These are phyloP conservation scores for Rhynchosporium agropyri DNA, from an alignment of 2,329 filamentous ascomycete genomes.

Conservation along the genomic window DNA sequence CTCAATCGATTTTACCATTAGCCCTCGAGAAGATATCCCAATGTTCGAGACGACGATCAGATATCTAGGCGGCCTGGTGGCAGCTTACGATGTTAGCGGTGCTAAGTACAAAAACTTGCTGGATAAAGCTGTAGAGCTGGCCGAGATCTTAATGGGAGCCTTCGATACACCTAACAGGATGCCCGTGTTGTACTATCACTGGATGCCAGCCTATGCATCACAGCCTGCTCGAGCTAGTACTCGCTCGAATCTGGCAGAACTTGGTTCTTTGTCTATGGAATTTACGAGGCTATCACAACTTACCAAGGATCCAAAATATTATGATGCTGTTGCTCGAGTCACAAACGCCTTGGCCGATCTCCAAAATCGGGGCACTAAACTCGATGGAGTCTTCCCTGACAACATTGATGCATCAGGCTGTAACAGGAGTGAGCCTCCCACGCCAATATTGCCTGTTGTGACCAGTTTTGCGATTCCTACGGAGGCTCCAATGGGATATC, in stretches of 20 bases:
- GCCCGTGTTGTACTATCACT: slow-evolving; percentile 80
- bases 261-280: slow-evolving; percentile 78
- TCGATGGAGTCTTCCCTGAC: slow-evolving; percentile 82
- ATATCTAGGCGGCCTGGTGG: slow-evolving; percentile 83
- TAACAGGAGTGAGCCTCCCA: slow-evolving; percentile 46
- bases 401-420: slow-evolving; percentile 79
- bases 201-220: slow-evolving; percentile 67
- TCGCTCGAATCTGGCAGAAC: slow-evolving; percentile 56
- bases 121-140: slow-evolving; percentile 72
- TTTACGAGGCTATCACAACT: slow-evolving; percentile 88
- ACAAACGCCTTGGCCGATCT: slow-evolving; percentile 77
- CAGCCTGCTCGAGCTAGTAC: slow-evolving; percentile 64
- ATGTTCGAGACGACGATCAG: slow-evolving; percentile 92
- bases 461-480: slow-evolving; percentile 15
- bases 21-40: slow-evolving; percentile 70
- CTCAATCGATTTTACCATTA: slow-evolving; percentile 82
- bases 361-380: slow-evolving; percentile 66
- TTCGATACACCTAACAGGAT: slow-evolving; percentile 92
- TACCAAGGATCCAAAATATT: slow-evolving; percentile 80
- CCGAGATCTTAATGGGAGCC: slow-evolving; percentile 70
- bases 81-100: slow-evolving; percentile 84
- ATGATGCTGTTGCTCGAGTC: slow-evolving; percentile 85
- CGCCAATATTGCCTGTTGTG: slow-evolving; percentile 23
- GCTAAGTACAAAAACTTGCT: slow-evolving; percentile 67
- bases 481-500: slow-evolving; percentile 40